Percentiles rank a stretch among this genome's conserved stretches.
phyloP scores from a whole-genome alignment of 441 rosid genomes.

The Brassica balearica region DNA sequence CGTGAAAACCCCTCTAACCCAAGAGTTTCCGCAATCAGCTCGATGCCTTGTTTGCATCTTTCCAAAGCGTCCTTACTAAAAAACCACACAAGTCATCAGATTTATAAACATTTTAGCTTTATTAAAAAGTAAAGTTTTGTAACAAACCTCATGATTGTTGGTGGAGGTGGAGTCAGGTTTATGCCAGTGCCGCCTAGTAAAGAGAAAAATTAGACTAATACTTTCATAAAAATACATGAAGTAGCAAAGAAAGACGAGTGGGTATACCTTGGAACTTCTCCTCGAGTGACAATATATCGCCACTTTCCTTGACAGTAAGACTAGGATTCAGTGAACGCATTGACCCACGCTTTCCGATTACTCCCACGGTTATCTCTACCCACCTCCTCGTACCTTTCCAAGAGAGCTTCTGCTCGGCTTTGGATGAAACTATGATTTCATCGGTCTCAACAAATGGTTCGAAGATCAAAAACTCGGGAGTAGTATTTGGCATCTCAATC shows the following conservation, averaged over 20 bases:
- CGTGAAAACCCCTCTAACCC: slow-evolving; percentile 90
- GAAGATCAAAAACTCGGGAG: slow-evolving; percentile 80
- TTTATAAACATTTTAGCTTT: not conserved
- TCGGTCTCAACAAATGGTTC: slow-evolving; percentile 96
- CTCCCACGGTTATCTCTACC: slow-evolving; percentile 96
- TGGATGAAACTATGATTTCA: slow-evolving; percentile 75
- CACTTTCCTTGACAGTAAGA: slow-evolving; percentile 88
- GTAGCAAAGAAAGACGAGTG: slow-evolving; percentile 25
- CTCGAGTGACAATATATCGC: slow-evolving; percentile 92
- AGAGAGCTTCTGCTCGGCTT: slow-evolving; percentile 54
- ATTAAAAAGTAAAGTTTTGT: not conserved
- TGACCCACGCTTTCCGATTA: slow-evolving; percentile 72
- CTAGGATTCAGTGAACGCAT: slow-evolving; percentile 93
- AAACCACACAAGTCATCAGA: slow-evolving; percentile 31
- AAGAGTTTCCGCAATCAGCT: slow-evolving; percentile 79
- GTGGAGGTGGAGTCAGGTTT: slow-evolving; percentile 95
- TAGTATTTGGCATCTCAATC: slow-evolving; percentile 97
- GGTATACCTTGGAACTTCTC: slow-evolving; percentile 93
- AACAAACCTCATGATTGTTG: slow-evolving; percentile 84
- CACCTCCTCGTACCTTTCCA: slow-evolving; percentile 85
- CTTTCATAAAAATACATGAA: slow-evolving; percentile 3
- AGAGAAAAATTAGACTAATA: slow-evolving; percentile 23
- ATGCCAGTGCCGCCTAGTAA: slow-evolving; percentile 96
- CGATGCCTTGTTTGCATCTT: slow-evolving; percentile 75
- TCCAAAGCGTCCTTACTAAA: slow-evolving; percentile 69